phyloP scores from a whole-genome alignment of 495 filamentous ascomycete genomes.

The Penicillium salamii region DNA sequence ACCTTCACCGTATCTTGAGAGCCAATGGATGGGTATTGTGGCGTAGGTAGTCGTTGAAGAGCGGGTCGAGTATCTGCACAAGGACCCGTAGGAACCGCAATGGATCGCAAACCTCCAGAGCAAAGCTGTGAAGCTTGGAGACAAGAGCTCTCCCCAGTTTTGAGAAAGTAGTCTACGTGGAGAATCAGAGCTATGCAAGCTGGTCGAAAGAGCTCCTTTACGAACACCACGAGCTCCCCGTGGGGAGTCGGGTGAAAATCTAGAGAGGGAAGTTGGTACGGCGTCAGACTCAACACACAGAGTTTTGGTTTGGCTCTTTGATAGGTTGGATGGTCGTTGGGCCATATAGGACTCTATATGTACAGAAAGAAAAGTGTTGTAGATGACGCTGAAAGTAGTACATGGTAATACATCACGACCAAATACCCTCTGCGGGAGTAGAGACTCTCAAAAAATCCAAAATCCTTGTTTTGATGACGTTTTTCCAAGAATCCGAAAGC shows the following conservation, averaged over 20 bases:
- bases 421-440: slow-evolving; percentile 32
- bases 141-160: slow-evolving; percentile 1
- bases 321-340: slow-evolving; percentile 30
- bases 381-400: slow-evolving; percentile 41
- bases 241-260: background rate
- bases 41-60: slow-evolving; percentile 8
- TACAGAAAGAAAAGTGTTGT: slow-evolving; percentile 42
- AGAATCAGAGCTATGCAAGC: slow-evolving; percentile 1
- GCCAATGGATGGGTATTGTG: slow-evolving; percentile 13
- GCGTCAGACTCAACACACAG: slow-evolving; percentile 31
- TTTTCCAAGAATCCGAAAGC: slow-evolving; percentile 13
- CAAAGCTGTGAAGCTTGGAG: slow-evolving; percentile 1
- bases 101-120: background rate
- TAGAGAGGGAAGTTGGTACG: slow-evolving; percentile 16
- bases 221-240: background rate
- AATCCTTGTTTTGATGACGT: slow-evolving; percentile 15
- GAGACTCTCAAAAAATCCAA: slow-evolving; percentile 17
- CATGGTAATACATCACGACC: slow-evolving; percentile 40
- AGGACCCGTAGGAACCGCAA: slow-evolving; percentile 1
- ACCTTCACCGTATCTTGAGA: slow-evolving; percentile 7
- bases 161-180: slow-evolving; percentile 8
- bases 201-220: background rate
- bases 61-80: slow-evolving; percentile 4
- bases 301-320: slow-evolving; percentile 36
- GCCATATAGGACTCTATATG: slow-evolving; percentile 46